Base-by-base conservation (phyloP, 1,284 basidiomycete species). In the Mycosarcoma mackinlayi region DNA sequence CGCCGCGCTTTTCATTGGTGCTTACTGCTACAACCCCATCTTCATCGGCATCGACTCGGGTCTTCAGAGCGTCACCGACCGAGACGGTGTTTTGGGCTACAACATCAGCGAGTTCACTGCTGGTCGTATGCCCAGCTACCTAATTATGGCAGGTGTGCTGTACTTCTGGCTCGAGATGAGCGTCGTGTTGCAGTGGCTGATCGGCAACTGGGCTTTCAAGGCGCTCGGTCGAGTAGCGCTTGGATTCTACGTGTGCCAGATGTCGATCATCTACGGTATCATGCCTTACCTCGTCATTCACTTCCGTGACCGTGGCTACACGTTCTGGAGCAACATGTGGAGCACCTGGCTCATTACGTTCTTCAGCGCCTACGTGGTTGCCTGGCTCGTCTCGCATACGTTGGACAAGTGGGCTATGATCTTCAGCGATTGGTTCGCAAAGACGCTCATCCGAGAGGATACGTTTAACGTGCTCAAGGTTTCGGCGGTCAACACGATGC, bases 221-320 rank as follows among this genome's bases (percentile, higher is more conserved):
- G 83, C 82, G 76, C 69, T 84, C 44, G 84, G 84, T 40, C 83
- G 84, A 49, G 78, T 84, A 24, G 84, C 83, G 33, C 83, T 84
- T 65, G 84, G 84, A 10, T 84, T 84, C 78, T 84, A 84, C 73
- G 77, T 84, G 33, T 83, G 83, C 74, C 84, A 84, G 74, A 84
- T 84, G 81, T 76, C 83, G 53, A 79, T 81, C 53, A 75, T 84
- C 47, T 84, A 84, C 62, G 76, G 77, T 45, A 64, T 84, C 68
- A 83, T 84, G 82, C 84, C 84, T 13, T 78, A 80, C 53, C 52
- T 84, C 53, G 70, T 83, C 54, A 76, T 84, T 47, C 63, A 81
- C 72, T 83, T 83, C 67, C 69, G 71, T 64, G 71, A 71, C 51
- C 57, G 63, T 4, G 78, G 78, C 16, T 63, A 74, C 30, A 73